Conservation (phyloP, 2,329 filamentous ascomycete species). For the Trichoderma arundinaceum region DNA sequence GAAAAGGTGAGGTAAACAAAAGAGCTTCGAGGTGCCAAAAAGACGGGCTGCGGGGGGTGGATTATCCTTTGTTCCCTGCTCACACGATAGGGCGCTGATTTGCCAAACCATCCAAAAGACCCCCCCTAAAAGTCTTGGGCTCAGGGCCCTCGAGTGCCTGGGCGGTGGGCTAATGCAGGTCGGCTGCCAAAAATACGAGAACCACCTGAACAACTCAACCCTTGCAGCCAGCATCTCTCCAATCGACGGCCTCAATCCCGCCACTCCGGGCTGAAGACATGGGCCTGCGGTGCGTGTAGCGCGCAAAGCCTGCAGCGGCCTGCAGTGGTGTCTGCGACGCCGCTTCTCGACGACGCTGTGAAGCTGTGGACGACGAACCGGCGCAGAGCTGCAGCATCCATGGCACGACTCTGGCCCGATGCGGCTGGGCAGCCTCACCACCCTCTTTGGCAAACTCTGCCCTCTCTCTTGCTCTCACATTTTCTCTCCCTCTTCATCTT, state of each 20-base stretch:
- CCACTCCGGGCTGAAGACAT: conserved; percentile 27
- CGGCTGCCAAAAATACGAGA: conserved; percentile 35
- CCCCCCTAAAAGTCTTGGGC: neutral
- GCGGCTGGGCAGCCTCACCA: conserved; percentile 21
- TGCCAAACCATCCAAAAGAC: neutral
- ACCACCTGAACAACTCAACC: conserved; percentile 22
- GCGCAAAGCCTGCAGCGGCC: neutral
- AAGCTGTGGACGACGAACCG: conserved; percentile 18
- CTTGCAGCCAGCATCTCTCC: conserved; percentile 23
- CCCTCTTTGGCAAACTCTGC: neutral
- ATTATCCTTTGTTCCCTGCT: neutral
- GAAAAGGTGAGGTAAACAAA: neutral
- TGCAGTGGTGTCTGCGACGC: neutral
- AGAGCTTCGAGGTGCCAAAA: neutral
- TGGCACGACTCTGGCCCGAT: conserved; percentile 28
- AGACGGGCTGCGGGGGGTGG: conserved; percentile 1
- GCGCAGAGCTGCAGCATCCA: conserved; percentile 26
- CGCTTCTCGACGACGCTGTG: conserved; percentile 3
- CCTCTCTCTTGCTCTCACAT: neutral
- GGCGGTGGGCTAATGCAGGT: conserved; percentile 27
- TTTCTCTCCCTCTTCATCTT: neutral
- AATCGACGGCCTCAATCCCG: conserved; percentile 30
- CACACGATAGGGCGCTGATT: neutral
- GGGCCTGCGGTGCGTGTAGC: neutral
- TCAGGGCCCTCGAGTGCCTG: neutral